Conservation (phyloP, 2,329 filamentous ascomycete species). For the Aspergillus eucalypticola region DNA sequence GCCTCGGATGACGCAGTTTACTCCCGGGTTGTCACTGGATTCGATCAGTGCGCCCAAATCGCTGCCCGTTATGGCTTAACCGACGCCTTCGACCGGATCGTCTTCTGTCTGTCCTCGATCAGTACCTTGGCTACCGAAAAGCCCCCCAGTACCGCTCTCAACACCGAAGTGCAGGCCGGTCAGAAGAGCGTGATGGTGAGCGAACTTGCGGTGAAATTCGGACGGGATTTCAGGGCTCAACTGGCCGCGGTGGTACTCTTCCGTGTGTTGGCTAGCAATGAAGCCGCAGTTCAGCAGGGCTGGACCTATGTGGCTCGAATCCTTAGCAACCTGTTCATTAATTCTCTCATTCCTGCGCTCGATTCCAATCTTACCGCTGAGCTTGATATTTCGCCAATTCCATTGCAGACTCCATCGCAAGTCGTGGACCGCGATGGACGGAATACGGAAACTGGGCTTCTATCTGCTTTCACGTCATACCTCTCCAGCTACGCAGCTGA, state of each 20-base stretch:
- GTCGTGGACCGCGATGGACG: constrained; percentile 85
- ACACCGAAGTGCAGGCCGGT: constrained; percentile 91
- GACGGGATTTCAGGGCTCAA: constrained; percentile 89
- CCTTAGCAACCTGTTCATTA: constrained; percentile 93
- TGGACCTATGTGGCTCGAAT: constrained; percentile 74
- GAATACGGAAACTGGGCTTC: constrained; percentile 76
- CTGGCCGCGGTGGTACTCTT: constrained; percentile 94
- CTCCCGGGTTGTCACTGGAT: constrained; percentile 86
- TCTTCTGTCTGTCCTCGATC: constrained; percentile 87
- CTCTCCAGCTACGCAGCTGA: constrained; percentile 99
- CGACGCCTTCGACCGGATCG: constrained; percentile 88
- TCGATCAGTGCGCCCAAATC: constrained; percentile 93
- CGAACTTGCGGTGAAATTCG: constrained; percentile 93
- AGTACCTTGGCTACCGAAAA: constrained; percentile 77
- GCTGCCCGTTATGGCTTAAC: constrained; percentile 79
- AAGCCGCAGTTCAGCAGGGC: constrained; percentile 68
- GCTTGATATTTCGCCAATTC: constrained; percentile 76
- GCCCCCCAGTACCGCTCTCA: constrained; percentile 79
- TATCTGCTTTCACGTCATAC: constrained; percentile 93
- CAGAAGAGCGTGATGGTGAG: constrained; percentile 98
- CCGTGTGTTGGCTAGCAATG: constrained; percentile 83
- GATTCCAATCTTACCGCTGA: constrained; percentile 65
- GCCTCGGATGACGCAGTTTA: constrained; percentile 96
- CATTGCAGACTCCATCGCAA: constrained; percentile 86
- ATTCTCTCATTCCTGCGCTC: constrained; percentile 84